Percentiles rank a stretch among this genome's conserved stretches.
These are phyloP conservation scores for Ophiocordyceps polyrhachis-furcata DNA, from an alignment of 2,329 filamentous ascomycete genomes.

Conservation along the genomic window DNA sequence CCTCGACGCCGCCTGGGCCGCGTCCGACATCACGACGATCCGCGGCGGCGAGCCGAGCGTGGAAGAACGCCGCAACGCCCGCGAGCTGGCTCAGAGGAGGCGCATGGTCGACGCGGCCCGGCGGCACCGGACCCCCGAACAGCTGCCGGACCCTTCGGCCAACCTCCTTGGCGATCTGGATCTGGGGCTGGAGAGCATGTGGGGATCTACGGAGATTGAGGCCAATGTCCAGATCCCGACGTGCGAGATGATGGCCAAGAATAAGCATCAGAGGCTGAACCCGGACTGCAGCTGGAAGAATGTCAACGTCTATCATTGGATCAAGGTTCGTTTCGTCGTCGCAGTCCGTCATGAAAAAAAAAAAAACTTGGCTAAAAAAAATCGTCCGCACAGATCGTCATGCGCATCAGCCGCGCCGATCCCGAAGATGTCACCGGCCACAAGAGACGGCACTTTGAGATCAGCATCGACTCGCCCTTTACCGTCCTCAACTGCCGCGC, in stretches of 20 bases:
- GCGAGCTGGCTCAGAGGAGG: constrained; percentile 25
- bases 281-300: constrained; percentile 90
- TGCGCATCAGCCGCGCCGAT: constrained; percentile 76
- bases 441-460: constrained; percentile 81
- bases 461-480: constrained; percentile 89
- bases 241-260: constrained; percentile 67
- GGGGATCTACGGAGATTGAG: constrained; percentile 84
- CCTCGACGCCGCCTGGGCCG: constrained; percentile 51
- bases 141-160: constrained; percentile 32
- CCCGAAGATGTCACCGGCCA: constrained; percentile 49
- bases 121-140: constrained; percentile 17
- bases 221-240: constrained; percentile 85
- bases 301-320: constrained; percentile 90
- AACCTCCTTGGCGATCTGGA: constrained; percentile 72
- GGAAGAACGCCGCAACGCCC: constrained; percentile 26
- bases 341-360: too few relatives aligned
- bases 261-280: constrained; percentile 47
- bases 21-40: constrained; percentile 57
- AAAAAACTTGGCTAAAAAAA: too few relatives aligned
- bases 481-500: constrained; percentile 84
- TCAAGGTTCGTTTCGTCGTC: constrained; percentile 51
- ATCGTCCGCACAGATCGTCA: constrained; percentile 42
- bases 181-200: constrained; percentile 48
- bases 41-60: constrained; percentile 59
- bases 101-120: constrained; percentile 35